Evolutionary conservation across 495 filamentous ascomycete genomes (phyloP).

Genomic region (Annulohypoxylon moriforme): DNA sequence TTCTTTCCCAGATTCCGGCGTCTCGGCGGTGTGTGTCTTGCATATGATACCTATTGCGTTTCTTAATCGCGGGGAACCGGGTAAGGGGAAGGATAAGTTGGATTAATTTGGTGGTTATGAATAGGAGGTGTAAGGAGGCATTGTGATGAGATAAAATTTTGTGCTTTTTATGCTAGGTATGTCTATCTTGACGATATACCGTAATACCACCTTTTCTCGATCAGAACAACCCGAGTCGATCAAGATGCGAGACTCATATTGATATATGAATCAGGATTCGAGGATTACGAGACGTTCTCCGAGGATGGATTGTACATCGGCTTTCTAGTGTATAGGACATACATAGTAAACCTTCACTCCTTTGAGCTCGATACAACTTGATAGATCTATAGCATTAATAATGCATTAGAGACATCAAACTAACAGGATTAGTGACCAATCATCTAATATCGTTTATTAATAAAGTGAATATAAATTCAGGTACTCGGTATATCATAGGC

Average conservation of each 20-base stretch:
- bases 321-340: neutral
- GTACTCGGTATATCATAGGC: neutral
- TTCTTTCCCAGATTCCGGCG: constrained; percentile 27
- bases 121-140: neutral
- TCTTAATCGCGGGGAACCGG: constrained; percentile 3
- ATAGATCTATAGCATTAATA: constrained; percentile 13
- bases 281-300: neutral
- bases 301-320: neutral
- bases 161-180: constrained; percentile 7
- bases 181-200: constrained; percentile 12
- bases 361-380: neutral
- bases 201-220: neutral
- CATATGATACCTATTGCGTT: constrained; percentile 46
- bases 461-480: neutral
- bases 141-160: constrained; percentile 1
- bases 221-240: no score
- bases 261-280: neutral
- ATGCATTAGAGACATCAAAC: constrained; percentile 4
- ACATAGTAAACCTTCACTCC: neutral
- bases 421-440: constrained; percentile 4
- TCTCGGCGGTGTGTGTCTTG: constrained; percentile 25
- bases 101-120: neutral
- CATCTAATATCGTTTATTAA: constrained; percentile 7
- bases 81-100: neutral
- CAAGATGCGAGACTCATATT: neutral